Evolutionary conservation across 2,329 filamentous ascomycete genomes (phyloP), one percentile per base, ranked within the genome.

Genomic region (Madurella fahalii): DNA sequence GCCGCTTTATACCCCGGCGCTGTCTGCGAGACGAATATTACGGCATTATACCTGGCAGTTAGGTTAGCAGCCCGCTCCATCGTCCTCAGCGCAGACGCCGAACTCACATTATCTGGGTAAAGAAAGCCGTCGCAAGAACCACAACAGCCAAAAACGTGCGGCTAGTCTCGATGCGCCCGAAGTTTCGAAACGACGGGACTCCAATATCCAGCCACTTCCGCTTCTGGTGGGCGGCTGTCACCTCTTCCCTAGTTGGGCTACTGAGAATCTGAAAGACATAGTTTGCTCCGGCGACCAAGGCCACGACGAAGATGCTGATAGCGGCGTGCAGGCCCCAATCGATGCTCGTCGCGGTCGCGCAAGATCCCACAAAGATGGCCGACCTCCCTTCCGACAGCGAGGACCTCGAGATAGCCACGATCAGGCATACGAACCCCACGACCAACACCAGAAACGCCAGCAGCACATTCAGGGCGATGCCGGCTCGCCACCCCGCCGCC

Each of bases 221-320:
- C 34, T 65, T 68, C 11, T 66, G 67, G 58, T 82, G 80, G 5
- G 78, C 78, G 12, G 59, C 64, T 30, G 72, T 68, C 9, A 82
- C 63, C 60, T 82, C 79, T 11, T 64, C 64, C 40, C 79, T 72
- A 8, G 77, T 81, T 5, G 79, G 80, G 58, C 78, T 81, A 60
- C 70, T 73, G 12, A 82, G 72, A n/a, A 80, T 70, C 64, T 82
- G 79, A 54, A 79, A 77, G 40, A 72, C 69, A 61, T 81, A 82
- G 66, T 80, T 80, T 11, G 74, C 78, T 2, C 74, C 75, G 1
- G 74, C 74, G 12, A 82, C 64, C 17, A 81, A 58, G 4, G 72
- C 67, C 5, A 77, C 62, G 8, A 68, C 69, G 41, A 76, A 68
- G 2, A 74, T 61, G 63, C 76, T 79, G 56, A 79, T 72, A 17